Evolutionary conservation across 345 rosid species (phyloP), one percentile per base, ranked within the genome.

Genomic region (Gossypium raimondii): DNA sequence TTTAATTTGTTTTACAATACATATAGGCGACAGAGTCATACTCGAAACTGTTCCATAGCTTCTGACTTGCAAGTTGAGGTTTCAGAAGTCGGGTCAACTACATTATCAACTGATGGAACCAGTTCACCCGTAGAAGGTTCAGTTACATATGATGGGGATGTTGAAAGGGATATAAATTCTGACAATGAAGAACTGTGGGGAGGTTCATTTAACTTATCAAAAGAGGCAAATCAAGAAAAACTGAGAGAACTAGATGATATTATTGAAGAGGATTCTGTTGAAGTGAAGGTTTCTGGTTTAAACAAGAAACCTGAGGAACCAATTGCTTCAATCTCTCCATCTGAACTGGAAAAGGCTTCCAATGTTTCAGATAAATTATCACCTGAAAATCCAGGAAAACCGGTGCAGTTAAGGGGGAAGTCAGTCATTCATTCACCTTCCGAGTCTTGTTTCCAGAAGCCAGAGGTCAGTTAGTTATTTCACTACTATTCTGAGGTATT

Each of bases 11-110:
- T 85, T 76, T 83, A 75, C 79, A 64, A 11, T 43, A 69, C 58
- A 9, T 70, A 77, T 24, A 82, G 63, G 75, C 79, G 47, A 27
- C 70, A 77, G 16, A 67, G 83, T 80, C 98, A 88, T 82, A 82
- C 84, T 65, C 85, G 87, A 22, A 67, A 86, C 18, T 80, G 83
- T 64, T 95, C 99, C 8, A 79, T 90, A 68, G 98, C 94, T 61
- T 95, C 99, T 55, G 99, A 93, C 78, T 81, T 95, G 87, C 98
- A 93, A 71, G 97, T 95, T 58, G 99, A 93, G 85, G 88, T 95
- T 68, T 95, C 99, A 8, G 99, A 93, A 80, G 61, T 80, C 1
- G 88, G 94, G 27, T 93, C 99, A 47, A 92, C 91, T 56, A 85
- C 89, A 2, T 70, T 81, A 34, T 79, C 89, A 17, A 82, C 76